Base-by-base conservation (phyloP, 306 rosid genomes). In the Hippophae rhamnoides region DNA sequence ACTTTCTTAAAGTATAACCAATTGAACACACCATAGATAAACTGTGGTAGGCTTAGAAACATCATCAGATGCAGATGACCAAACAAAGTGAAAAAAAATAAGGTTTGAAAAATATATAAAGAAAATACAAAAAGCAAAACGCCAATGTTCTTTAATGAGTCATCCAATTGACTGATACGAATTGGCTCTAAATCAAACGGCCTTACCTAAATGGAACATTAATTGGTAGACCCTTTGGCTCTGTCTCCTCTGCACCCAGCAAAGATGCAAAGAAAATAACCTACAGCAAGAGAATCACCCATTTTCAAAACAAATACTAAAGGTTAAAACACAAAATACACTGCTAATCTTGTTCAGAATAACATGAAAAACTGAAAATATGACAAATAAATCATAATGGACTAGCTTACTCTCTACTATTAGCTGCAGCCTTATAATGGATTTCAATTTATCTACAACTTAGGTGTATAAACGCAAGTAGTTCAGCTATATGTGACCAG, bases 261-360 rank as follows among this genome's bases (percentile, higher is more conserved):
- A 69, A 61, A 71, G 76, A 69, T 47, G 75, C 73, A 58, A 80
- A 66, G 65, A 81, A 66, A 54, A 89, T 51, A 64, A 77, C 70
- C 94, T 85, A 49, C 72, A 74, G 49, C 65, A 68, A 44, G 26
- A 26, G 25, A 56, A 61, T 47, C 26, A 45, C 54, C 38, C 64
- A 14, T 10, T 52, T 13, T 63, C 50, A 54, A 62, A 52, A 55
- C 44, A 5, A 54, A 60, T 60, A 69, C 8, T 8, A 65, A 49
- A 50, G 47, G 43, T 9, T 8, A 18, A 25, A 9, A 51, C 38
- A 51, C 41, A 47, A 51, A 43, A 52, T 11, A n/a, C 46, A 62
- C 38, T 26, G 5, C 7, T 6, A 6, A 40, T 12, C 62, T 38
- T 11, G 14, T 3, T 10, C 9, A 14, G 9, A 41, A 56, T 42